phyloP scores from a whole-genome alignment of 2,329 filamentous ascomycete species.

The Sphaceloma murrayae region DNA sequence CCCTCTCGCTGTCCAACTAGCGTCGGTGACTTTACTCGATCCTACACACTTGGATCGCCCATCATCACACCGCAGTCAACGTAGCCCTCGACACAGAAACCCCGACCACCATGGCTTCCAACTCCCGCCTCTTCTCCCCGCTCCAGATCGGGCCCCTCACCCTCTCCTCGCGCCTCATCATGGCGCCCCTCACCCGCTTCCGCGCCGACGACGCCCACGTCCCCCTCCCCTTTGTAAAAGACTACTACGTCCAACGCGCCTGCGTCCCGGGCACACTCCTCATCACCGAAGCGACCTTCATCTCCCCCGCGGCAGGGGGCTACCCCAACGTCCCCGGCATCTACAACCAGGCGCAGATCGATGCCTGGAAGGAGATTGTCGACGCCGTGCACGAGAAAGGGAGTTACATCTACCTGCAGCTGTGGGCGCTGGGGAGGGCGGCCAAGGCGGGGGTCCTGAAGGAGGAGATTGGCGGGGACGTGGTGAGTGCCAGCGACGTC shows the following conservation, averaged over 20 bases:
- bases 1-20: too few relatives aligned
- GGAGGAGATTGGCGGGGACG: conserved; percentile 25
- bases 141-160: conserved; percentile 34
- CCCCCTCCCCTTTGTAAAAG: conserved; percentile 24
- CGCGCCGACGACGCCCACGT: conserved; percentile 41
- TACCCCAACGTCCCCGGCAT: conserved; percentile 49
- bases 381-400: conserved; percentile 55
- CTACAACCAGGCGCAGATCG: conserved; percentile 47
- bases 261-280: conserved; percentile 45
- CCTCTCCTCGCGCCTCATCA: conserved; percentile 41
- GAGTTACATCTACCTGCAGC: conserved; percentile 51
- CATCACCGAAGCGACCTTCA: conserved; percentile 50
- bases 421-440: conserved; percentile 53
- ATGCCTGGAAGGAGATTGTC: conserved; percentile 51
- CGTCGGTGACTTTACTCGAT: too few relatives aligned
- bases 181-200: conserved; percentile 50
- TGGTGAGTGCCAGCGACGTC: conserved; percentile 28
- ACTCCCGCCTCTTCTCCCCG: conserved; percentile 31
- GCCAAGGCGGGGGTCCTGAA: conserved; percentile 34
- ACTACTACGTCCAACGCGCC: conserved; percentile 20
- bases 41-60: too few relatives aligned
- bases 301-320: conserved; percentile 38
- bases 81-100: not conserved
- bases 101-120: conserved; percentile 4
- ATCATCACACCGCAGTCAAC: too few relatives aligned